A percentile compares a stretch with the other conserved stretches of the same genome.
Conservation (phyloP, 2,329 filamentous ascomycete genomes). For the Aspergillus arachidicola region DNA sequence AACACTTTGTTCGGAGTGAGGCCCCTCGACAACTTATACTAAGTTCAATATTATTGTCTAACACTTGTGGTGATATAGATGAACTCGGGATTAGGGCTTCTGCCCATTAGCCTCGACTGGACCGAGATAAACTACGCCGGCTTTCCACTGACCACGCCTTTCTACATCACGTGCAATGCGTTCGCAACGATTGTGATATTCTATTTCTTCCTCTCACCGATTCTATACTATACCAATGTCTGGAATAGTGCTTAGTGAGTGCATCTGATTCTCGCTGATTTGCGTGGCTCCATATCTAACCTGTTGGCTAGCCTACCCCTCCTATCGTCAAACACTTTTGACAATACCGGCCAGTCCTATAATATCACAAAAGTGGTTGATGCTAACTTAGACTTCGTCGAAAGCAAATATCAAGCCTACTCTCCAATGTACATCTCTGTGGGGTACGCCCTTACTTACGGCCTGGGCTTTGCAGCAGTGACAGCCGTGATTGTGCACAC, state of each 20-base stretch:
- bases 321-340: slow-evolving; percentile 31
- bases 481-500: slow-evolving; percentile 38
- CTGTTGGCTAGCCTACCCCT: slow-evolving; percentile 26
- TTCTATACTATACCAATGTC: slow-evolving; percentile 59
- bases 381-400: slow-evolving; percentile 33
- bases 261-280: not conserved
- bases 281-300: slow-evolving; percentile 4
- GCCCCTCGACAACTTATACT: not conserved
- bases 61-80: slow-evolving; percentile 15
- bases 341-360: slow-evolving; percentile 35
- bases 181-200: slow-evolving; percentile 58
- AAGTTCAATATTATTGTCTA: not conserved
- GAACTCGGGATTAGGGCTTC: slow-evolving; percentile 30
- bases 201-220: slow-evolving; percentile 51
- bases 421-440: slow-evolving; percentile 43
- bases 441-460: slow-evolving; percentile 41
- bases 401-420: slow-evolving; percentile 41
- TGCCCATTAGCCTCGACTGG: slow-evolving; percentile 53
- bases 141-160: slow-evolving; percentile 32
- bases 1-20: slow-evolving; percentile 30
- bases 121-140: slow-evolving; percentile 37
- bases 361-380: slow-evolving; percentile 35
- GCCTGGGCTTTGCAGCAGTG: slow-evolving; percentile 39
- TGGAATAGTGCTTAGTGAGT: slow-evolving; percentile 46
- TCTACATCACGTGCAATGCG: slow-evolving; percentile 58